Conservation (phyloP, 306 rosid genomes). For the Vachellia pachyceras region DNA sequence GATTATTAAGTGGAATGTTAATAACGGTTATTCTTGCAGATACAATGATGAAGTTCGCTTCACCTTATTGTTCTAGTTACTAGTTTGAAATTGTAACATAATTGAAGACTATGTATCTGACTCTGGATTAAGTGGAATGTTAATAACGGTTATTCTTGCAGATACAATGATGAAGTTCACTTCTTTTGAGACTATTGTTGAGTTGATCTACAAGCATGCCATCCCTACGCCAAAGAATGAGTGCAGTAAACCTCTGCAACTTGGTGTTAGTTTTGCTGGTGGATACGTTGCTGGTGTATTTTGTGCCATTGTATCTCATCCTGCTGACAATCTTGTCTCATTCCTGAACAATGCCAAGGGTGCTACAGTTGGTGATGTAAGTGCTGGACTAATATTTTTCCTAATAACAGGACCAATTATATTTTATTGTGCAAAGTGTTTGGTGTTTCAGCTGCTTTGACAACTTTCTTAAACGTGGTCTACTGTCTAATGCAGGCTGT, state of each 20-base stretch:
- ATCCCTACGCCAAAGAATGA: slow-evolving; percentile 76
- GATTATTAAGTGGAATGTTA: neutral
- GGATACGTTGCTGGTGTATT: slow-evolving; percentile 92
- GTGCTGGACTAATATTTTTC: slow-evolving; percentile 29
- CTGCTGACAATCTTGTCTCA: slow-evolving; percentile 93
- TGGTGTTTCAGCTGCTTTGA: slow-evolving; percentile 7
- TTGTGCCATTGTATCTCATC: slow-evolving; percentile 93
- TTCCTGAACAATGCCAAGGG: slow-evolving; percentile 94
- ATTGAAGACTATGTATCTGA: neutral
- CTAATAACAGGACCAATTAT: neutral
- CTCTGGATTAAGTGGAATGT: neutral
- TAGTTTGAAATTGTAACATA: neutral
- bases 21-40: slow-evolving; percentile 47
- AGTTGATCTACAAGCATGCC: slow-evolving; percentile 74
- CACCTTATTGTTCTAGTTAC: slow-evolving; percentile 34
- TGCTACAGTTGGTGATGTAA: slow-evolving; percentile 85
- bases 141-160: slow-evolving; percentile 34
- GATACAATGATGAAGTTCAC: slow-evolving; percentile 99
- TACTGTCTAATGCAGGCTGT: slow-evolving; percentile 65
- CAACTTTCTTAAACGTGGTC: slow-evolving; percentile 14
- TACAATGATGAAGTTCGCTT: slow-evolving; percentile 98
- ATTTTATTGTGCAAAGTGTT: neutral
- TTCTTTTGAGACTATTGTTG: slow-evolving; percentile 87
- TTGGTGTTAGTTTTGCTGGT: slow-evolving; percentile 85
- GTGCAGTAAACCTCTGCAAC: slow-evolving; percentile 74